Evolutionary conservation across 176 grass and related monocot genomes (phyloP).

Genomic region (Oryza nivara): DNA sequence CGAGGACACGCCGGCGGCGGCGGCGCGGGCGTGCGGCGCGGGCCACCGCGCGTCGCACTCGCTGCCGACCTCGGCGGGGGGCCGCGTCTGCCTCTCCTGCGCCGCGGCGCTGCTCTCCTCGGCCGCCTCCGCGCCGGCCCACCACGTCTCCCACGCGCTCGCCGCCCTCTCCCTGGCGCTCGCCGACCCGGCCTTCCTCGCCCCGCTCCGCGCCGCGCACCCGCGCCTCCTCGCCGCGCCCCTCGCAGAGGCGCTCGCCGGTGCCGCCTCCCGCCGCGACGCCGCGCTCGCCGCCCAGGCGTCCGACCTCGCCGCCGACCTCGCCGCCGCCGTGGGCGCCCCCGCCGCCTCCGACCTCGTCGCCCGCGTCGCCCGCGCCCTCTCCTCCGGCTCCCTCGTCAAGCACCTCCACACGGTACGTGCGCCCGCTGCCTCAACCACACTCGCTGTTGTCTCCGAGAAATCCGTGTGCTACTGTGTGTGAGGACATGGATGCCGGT

Average conservation of each 20-base stretch:
- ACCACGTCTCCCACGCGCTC: constrained; percentile 89
- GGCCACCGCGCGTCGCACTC: constrained; percentile 73
- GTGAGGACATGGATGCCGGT: not conserved
- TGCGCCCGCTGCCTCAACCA: not conserved
- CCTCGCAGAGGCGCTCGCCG: constrained; percentile 59
- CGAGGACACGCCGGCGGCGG: constrained; percentile 30
- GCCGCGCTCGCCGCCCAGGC: constrained; percentile 58
- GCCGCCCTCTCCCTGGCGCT: constrained; percentile 79
- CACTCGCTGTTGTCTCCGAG: not conserved
- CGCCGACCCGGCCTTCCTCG: constrained; percentile 56
- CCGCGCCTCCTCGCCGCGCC: constrained; percentile 67
- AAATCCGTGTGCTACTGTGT: not conserved
- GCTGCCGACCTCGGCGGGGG: constrained; percentile 52
- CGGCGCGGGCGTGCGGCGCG: constrained; percentile 52
- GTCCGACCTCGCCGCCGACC: constrained; percentile 60
- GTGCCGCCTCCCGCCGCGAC: constrained; percentile 50
- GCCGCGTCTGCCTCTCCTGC: constrained; percentile 77
- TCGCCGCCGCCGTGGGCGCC: constrained; percentile 49
- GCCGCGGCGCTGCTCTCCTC: constrained; percentile 67
- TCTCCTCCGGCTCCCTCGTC: constrained; percentile 64
- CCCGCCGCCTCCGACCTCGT: constrained; percentile 73
- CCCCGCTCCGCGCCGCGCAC: constrained; percentile 48
- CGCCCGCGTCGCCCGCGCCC: constrained; percentile 55
- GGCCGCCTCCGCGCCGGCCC: constrained; percentile 53
- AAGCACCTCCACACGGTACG: constrained; percentile 79